Evolutionary conservation across 495 filamentous ascomycete genomes (phyloP).

Genomic region (Penicillium simplicissimum): DNA sequence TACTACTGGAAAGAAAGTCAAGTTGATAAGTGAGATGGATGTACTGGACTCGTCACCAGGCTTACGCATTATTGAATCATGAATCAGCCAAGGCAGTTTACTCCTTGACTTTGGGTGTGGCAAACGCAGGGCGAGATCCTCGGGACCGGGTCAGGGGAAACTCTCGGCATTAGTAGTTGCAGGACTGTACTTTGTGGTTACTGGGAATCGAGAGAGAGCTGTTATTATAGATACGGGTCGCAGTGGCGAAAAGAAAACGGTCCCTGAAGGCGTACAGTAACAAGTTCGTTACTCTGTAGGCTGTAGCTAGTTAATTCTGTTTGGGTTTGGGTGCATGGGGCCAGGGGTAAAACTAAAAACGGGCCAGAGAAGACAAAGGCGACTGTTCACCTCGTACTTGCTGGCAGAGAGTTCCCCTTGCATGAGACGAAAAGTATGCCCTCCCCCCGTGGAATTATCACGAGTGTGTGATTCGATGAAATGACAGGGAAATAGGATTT

Average conservation of each 20-base stretch:
- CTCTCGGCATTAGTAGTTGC: not conserved
- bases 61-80: too few relatives aligned
- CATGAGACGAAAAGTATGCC: conserved; percentile 5
- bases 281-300: not conserved
- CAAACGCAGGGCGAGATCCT: not conserved
- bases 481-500: too few relatives aligned
- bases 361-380: not conserved
- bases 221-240: not conserved
- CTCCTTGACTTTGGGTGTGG: not conserved
- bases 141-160: not conserved
- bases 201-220: too few relatives aligned
- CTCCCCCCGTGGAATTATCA: not conserved
- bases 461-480: too few relatives aligned
- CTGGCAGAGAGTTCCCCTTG: conserved; percentile 16
- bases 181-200: too few relatives aligned
- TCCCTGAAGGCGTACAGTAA: not conserved
- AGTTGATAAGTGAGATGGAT: too few relatives aligned
- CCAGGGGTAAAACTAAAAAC: conserved; percentile 24
- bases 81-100: not conserved
- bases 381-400: not conserved
- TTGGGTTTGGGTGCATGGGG: conserved; percentile 10
- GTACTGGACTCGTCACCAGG: too few relatives aligned
- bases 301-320: too few relatives aligned
- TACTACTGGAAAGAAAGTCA: too few relatives aligned
- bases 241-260: conserved; percentile 13